Base-by-base conservation (phyloP, 768 basidiomycete species). In the Xerocomus potaroensis region DNA sequence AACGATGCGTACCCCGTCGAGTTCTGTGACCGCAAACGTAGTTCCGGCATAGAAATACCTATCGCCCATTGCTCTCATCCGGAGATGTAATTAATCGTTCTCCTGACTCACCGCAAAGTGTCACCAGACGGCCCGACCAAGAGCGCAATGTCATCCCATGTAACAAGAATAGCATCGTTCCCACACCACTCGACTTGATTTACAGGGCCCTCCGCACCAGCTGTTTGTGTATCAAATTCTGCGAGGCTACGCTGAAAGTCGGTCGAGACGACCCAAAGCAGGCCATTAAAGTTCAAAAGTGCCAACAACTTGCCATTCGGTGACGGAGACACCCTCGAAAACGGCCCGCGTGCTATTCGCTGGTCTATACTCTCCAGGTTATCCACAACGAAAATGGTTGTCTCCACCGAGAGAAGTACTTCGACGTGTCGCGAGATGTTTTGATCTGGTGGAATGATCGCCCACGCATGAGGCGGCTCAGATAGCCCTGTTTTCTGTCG, bases 71-170 rank as follows among this genome's bases (percentile, higher is more conserved):
- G 52, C 29, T 29, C 62, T 43, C 19, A 30, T 37, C 19, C 53
- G 33, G 41, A 16, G 5, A 35, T n/a, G 43, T 12, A 16, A 34
- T 45, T 35, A 22, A 18, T 21, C 24, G 11, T 6, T 5, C 6
- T n/a, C n/a, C n/a, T n/a, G 32, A 68, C 88, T 54, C 64, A 94
- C 93, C 80, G 79, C 19, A 97, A 69, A 0, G 80, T 83, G 56
- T 94, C 90, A 2, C 92, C 92, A 46, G 81, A 87, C 12, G 96
- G 96, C 5, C 95, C 93, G n/a, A 96, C 90, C 24, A 99, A 72
- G 3, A 92, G 70, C 0, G 83, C 87, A 24, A 84, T 68, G 16
- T 76, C 70, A 34, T 81, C 79, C 91, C 92, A 97, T 16, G 84
- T 84, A 15, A 96, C 75, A 3, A 92, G 73, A 36, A 98, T 86